Evolutionary conservation across 345 rosid genomes (phyloP), one percentile per base, ranked within the genome.

Genomic region (Aethionema arabicum): DNA sequence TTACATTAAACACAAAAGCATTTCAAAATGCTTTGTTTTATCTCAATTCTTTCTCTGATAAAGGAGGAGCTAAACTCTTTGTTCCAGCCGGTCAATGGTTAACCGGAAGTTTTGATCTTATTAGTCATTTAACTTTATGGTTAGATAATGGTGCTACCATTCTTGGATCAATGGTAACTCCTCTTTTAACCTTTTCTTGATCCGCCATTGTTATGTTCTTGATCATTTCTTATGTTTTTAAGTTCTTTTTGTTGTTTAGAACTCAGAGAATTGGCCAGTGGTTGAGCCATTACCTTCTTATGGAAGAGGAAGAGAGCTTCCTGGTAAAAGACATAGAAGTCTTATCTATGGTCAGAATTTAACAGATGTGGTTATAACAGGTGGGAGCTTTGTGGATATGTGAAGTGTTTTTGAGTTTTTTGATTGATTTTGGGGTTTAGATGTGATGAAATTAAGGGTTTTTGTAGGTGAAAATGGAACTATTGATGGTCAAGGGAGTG

Each of bases 1-100:
- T 84, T 56, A 87, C 97, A 33, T 87, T 93, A 52, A 93, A 93
- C 74, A 93, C 99, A 0, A 93, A 90, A 77, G 99, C 99, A 2
- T 93, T 93, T 72, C 99, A 93, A 75, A 93, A 93, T 75, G 99
- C 97, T 59, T 80, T 93, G 79, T 90, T 93, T 80, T 93, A 93
- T 66, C 95, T 93, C 56, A 90, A 90, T 79, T 87, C 99, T 11
- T 93, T 93, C 65, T 59, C 96, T 33, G 99, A 93, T 73, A 93
- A 93, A 75, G 97, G 97, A 0, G 99, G 99, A 55, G 99, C 99
- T 70, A 90, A 93, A 78, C 95, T 93, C 61, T 93, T 87, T 58
- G 96, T 93, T 56, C 99, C 99, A 0, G 80, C 92, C 52, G 97
- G 99, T 52, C 82, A 78, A 61, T 93, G 99, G 99, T 77, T 90